phyloP scores from a whole-genome alignment of 306 rosid species.

The Dicorynia guianensis region DNA sequence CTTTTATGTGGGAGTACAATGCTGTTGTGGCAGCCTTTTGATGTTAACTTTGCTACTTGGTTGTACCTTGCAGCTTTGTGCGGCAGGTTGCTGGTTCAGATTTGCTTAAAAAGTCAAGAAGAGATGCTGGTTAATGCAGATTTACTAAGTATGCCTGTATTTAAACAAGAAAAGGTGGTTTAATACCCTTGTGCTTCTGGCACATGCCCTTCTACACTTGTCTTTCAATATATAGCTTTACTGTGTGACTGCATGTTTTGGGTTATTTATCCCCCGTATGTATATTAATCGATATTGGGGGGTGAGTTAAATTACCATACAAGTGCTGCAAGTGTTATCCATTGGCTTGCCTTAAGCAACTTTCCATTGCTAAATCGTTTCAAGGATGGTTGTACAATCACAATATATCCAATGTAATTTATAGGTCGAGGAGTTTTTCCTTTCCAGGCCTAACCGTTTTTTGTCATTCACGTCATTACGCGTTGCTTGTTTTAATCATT shows the following conservation, averaged over 20 bases:
- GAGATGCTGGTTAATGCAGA: conserved; percentile 49
- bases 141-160: conserved; percentile 24
- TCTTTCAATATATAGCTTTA: conserved; percentile 35
- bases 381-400: no score
- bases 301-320: conserved; percentile 47
- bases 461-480: conserved; percentile 25
- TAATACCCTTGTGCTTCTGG: conserved; percentile 40
- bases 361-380: conserved; percentile 20
- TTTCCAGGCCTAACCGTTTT: conserved; percentile 14
- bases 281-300: conserved; percentile 54
- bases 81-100: conserved; percentile 69
- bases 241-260: conserved; percentile 33
- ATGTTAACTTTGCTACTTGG: conserved; percentile 27
- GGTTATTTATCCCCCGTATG: conserved; percentile 54
- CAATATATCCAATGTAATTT: conserved; percentile 16
- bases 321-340: conserved; percentile 29
- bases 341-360: conserved; percentile 39
- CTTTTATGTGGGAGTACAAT: not conserved
- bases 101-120: conserved; percentile 47
- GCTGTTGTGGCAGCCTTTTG: not conserved
- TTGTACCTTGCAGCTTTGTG: conserved; percentile 65
- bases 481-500: conserved; percentile 19
- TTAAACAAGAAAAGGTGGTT: conserved; percentile 34
- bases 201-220: conserved; percentile 29
- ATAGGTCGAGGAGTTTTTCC: conserved; percentile 40